Evolutionary conservation across 495 filamentous ascomycete genomes (phyloP).

Genomic region (Penicillium waksmanii): DNA sequence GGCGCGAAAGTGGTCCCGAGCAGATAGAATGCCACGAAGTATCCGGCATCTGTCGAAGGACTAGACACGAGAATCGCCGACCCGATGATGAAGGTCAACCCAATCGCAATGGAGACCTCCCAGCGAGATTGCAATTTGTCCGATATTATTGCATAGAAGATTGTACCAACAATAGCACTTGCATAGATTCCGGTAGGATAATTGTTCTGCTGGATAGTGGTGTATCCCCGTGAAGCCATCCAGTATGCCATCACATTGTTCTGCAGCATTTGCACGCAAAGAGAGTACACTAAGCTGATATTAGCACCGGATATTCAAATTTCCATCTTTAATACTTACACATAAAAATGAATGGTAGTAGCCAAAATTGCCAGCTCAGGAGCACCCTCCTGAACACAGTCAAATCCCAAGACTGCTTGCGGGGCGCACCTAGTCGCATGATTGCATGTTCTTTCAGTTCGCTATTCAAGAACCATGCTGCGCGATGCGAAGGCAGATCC

Average conservation of each 20-base stretch:
- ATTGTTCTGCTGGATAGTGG: constrained; percentile 39
- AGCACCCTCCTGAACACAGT: constrained; percentile 37
- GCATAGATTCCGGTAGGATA: constrained; percentile 39
- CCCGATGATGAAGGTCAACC: constrained; percentile 37
- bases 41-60: constrained; percentile 26
- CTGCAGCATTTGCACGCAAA: constrained; percentile 35
- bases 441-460: constrained; percentile 39
- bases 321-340: constrained; percentile 18
- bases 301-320: background rate
- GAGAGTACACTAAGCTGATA: constrained; percentile 32
- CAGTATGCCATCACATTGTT: constrained; percentile 44
- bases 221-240: constrained; percentile 40
- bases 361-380: constrained; percentile 42
- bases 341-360: constrained; percentile 41
- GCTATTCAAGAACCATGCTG: constrained; percentile 38
- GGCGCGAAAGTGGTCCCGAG: constrained; percentile 40
- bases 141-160: constrained; percentile 39
- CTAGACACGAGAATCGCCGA: constrained; percentile 36
- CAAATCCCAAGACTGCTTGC: constrained; percentile 33
- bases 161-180: constrained; percentile 36
- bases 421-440: constrained; percentile 25
- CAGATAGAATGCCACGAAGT: constrained; percentile 40
- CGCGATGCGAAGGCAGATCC: constrained; percentile 35
- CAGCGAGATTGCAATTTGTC: constrained; percentile 38
- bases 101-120: constrained; percentile 40